These are phyloP conservation scores for Lyophyllum semitale DNA, from an alignment of 768 basidiomycete genomes.

Conservation along the genomic window DNA sequence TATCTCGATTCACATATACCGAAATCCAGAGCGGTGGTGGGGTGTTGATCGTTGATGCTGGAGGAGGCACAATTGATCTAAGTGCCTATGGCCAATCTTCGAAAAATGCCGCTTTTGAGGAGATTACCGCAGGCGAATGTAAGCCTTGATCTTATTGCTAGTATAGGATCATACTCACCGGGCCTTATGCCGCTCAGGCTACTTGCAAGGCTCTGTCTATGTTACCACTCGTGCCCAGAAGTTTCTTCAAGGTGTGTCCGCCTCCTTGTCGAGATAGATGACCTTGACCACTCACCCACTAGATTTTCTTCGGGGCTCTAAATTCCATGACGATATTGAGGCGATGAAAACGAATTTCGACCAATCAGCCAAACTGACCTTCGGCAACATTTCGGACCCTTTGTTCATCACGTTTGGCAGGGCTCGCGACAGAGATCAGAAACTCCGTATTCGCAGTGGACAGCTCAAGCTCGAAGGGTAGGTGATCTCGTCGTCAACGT, in stretches of 20 bases:
- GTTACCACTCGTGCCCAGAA: slow-evolving; percentile 35
- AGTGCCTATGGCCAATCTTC: slow-evolving; percentile 50
- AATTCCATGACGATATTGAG: slow-evolving; percentile 35
- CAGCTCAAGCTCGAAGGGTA: slow-evolving; percentile 37
- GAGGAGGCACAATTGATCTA: slow-evolving; percentile 64
- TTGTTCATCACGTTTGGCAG: slow-evolving; percentile 44
- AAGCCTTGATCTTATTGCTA: not conserved
- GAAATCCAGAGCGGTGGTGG: slow-evolving; percentile 41
- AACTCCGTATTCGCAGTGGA: slow-evolving; percentile 37
- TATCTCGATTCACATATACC: not conserved
- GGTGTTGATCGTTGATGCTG: slow-evolving; percentile 60
- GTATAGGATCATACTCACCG: not conserved
- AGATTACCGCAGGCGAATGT: slow-evolving; percentile 41
- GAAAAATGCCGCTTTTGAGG: slow-evolving; percentile 17
- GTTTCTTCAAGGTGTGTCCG: slow-evolving; percentile 31
- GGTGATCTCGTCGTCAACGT: not conserved
- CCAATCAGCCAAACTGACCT: slow-evolving; percentile 39
- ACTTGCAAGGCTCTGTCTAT: slow-evolving; percentile 41
- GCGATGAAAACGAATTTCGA: slow-evolving; percentile 41
- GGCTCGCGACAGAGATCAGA: slow-evolving; percentile 35
- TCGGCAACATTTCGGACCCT: slow-evolving; percentile 35
- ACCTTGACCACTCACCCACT: not conserved
- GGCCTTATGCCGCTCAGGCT: slow-evolving; percentile 26
- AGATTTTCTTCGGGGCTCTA: slow-evolving; percentile 39
- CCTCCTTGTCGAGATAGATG: not conserved